Percentiles rank a stretch among this genome's conserved stretches.
Evolutionary conservation across 352 stramenopile genomes (phyloP).

Genomic region (Phytophthora multivora): DNA sequence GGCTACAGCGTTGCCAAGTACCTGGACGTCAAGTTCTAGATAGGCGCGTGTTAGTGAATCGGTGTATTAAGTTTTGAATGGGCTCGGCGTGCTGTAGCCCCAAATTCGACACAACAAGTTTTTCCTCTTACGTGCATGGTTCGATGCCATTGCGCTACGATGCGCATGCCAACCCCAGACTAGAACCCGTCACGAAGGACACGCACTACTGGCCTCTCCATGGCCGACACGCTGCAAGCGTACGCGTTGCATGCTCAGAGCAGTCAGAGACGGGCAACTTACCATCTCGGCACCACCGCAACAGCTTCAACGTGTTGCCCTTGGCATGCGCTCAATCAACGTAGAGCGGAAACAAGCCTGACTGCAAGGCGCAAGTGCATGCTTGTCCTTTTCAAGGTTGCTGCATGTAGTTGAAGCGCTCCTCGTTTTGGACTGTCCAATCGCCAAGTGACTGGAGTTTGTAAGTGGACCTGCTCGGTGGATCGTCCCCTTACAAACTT

Average conservation of each 20-base stretch:
- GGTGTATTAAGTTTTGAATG: conserved; percentile 23
- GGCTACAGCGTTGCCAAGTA: conserved; percentile 69
- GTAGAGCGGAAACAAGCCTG: background rate
- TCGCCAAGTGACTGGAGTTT: conserved; percentile 33
- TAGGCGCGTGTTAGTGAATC: conserved; percentile 17
- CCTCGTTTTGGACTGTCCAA: conserved; percentile 12
- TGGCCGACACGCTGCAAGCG: conserved; percentile 20
- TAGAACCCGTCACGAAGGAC: background rate
- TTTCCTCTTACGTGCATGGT: background rate
- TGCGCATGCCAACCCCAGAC: background rate
- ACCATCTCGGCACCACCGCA: conserved; percentile 24
- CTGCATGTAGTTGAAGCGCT: background rate
- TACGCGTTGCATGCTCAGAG: conserved; percentile 8
- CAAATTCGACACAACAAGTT: conserved; percentile 12
- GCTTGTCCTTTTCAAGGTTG: background rate
- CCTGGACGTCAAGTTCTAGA: conserved; percentile 55
- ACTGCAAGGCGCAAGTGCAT: background rate
- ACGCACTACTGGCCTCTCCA: conserved; percentile 2
- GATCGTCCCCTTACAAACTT: conserved; percentile 11
- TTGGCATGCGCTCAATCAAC: background rate
- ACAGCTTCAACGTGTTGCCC: conserved; percentile 25
- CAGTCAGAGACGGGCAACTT: background rate
- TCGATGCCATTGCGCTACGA: background rate
- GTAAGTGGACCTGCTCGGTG: conserved; percentile 38
- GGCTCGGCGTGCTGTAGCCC: too few relatives aligned